phyloP scores from a whole-genome alignment of 1,284 basidiomycete genomes.

The Porodaedalea pini region DNA sequence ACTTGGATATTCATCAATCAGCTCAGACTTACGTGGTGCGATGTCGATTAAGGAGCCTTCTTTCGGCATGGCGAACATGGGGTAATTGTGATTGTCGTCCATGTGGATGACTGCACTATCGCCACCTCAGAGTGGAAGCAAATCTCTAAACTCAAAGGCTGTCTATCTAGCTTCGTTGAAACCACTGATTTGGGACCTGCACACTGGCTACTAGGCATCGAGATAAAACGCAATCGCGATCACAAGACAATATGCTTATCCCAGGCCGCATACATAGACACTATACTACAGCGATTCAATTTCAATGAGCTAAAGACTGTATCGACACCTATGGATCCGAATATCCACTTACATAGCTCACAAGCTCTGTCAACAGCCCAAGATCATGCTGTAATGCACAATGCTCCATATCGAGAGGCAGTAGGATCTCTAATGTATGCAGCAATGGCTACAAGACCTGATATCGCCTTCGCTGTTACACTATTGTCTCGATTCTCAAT shows the following conservation, averaged over 20 bases:
- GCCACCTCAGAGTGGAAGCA: constrained; percentile 5
- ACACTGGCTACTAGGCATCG: constrained; percentile 26
- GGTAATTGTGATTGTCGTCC: neutral
- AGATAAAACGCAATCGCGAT: constrained; percentile 25
- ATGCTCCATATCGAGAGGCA: constrained; percentile 29
- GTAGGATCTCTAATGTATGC: constrained; percentile 34
- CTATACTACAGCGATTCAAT: constrained; percentile 29
- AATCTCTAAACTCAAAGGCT: constrained; percentile 31
- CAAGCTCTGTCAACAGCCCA: constrained; percentile 26
- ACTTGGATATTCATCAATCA: constrained; percentile 8
- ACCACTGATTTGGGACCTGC: constrained; percentile 27
- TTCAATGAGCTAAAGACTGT: constrained; percentile 24
- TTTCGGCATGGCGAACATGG: constrained; percentile 13
- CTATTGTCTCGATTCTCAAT: constrained; percentile 18
- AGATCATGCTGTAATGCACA: constrained; percentile 27
- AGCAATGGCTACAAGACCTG: constrained; percentile 28
- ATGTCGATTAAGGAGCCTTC: constrained; percentile 33
- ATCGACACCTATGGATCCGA: constrained; percentile 24
- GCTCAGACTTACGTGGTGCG: constrained; percentile 26
- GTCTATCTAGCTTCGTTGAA: constrained; percentile 29
- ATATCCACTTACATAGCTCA: constrained; percentile 10
- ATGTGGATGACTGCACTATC: constrained; percentile 23
- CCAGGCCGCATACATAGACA: constrained; percentile 29
- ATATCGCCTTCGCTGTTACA: constrained; percentile 19
- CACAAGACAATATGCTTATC: constrained; percentile 29